Percentiles rank a stretch among this genome's conserved stretches.
Conservation (phyloP, 2,329 filamentous ascomycete species). For the Fonsecaea multimorphosa region DNA sequence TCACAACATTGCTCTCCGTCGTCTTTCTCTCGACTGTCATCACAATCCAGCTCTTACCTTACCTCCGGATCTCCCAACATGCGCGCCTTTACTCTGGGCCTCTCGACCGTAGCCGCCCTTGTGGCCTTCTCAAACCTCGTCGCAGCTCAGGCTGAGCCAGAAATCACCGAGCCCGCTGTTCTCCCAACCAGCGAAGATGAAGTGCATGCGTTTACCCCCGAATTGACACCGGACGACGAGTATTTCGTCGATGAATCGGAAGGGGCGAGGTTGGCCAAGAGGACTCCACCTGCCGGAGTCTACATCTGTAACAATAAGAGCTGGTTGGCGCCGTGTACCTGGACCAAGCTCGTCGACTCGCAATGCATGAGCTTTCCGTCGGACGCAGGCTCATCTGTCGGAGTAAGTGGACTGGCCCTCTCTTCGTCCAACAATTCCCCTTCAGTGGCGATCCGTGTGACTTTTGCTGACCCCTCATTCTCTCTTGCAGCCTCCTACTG, state of each 20-base stretch:
- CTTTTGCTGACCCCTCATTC: background rate
- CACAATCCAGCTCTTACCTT: background rate
- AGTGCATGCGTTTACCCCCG: background rate
- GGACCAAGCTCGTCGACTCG: slow-evolving; percentile 5
- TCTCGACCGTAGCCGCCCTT: background rate
- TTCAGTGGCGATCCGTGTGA: background rate
- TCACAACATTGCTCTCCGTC: background rate
- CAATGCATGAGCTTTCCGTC: slow-evolving; percentile 22
- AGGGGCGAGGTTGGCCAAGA: slow-evolving; percentile 6
- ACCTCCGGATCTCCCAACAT: background rate
- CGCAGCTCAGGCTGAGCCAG: background rate
- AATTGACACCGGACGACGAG: slow-evolving; percentile 10
- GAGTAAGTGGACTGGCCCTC: slow-evolving; percentile 19
- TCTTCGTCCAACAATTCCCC: background rate
- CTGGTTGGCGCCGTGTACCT: slow-evolving; percentile 25
- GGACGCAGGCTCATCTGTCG: slow-evolving; percentile 25
- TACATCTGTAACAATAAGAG: slow-evolving; percentile 25
- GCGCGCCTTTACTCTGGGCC: background rate
- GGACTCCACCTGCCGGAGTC: slow-evolving; percentile 20
- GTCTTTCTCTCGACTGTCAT: background rate
- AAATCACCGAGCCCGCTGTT: slow-evolving; percentile 8
- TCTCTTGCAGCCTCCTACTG: slow-evolving; percentile 20
- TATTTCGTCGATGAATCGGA: slow-evolving; percentile 11
- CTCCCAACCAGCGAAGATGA: background rate
- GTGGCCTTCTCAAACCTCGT: background rate